Evolutionary conservation across 371 early-diverging fungal species (phyloP), one percentile per base, ranked within the genome.

Genomic region (Circinella umbellata): DNA sequence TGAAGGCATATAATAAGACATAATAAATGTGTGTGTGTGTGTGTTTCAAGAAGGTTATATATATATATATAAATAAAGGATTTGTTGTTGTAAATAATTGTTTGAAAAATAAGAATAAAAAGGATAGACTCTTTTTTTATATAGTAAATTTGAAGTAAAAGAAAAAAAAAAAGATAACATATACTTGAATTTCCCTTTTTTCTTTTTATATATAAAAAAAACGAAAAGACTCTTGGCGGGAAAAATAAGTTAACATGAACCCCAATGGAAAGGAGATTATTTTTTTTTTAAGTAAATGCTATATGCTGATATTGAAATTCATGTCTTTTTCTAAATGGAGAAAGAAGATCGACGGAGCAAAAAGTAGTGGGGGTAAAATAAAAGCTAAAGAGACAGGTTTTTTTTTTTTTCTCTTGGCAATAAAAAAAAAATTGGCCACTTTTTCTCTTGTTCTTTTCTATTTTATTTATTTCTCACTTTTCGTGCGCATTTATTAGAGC

Each of bases 1-100:
- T 13, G 61, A 55, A 34, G 57, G 57, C 35, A 57, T 37, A n/a
- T 57, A 57, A n/a, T 57, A n/a, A 10, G 57, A 57, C 57, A 57
- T 57, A 34, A 34, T 57, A 1, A 53, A 6, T n/a, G 53, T 42
- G 6, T 6, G 6, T 42, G 42, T 11, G 6, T 42, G 42, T 6
- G 6, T 42, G 42, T 6, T 42, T 42, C 3, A 27, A 3, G 11
- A 9, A 42, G 42, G 42, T 42, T 53, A 15, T n/a, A 13, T 13
- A 51, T 17, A 18, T 51, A 18, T 8, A 53, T 53, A 3, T 6
- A 53, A 53, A 18, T 13, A 18, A 53, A 18, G 6, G 53, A 53
- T 15, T 18, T 53, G 53, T 53, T n/a, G 15, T 42, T 42, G 42
- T 42, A 42, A 9, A 42, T 9, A 42, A 42, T 53, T 15, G 27